phyloP scores from a whole-genome alignment of 2,329 filamentous ascomycete genomes.

The Microdochium trichocladiopsis region DNA sequence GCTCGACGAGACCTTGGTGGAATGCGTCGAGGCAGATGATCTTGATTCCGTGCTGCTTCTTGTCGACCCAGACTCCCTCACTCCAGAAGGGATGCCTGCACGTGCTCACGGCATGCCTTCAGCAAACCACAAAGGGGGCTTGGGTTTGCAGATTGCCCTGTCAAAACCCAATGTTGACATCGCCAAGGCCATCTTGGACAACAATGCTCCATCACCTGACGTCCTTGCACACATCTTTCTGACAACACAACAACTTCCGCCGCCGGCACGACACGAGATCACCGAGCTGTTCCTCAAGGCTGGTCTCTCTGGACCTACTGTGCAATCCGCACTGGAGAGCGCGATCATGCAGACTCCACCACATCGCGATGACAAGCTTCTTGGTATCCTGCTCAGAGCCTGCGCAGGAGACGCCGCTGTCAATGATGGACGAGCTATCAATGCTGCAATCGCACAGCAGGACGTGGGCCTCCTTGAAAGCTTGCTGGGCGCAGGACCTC shows the following conservation, averaged over 20 bases:
- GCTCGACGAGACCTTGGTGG: conserved; percentile 42
- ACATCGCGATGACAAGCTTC: conserved; percentile 41
- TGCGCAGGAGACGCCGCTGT: conserved; percentile 45
- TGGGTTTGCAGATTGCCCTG: conserved; percentile 43
- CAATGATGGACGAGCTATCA: conserved; percentile 40
- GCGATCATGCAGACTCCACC: conserved; percentile 41
- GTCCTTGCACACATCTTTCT: conserved; percentile 43
- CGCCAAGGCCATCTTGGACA: conserved; percentile 36
- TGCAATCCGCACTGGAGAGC: conserved; percentile 43
- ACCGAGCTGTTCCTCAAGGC: conserved; percentile 41
- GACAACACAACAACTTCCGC: conserved; percentile 32
- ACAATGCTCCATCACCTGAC: conserved; percentile 34
- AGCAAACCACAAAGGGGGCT: conserved; percentile 41
- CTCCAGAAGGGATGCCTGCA: conserved; percentile 24
- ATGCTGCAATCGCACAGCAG: conserved; percentile 37
- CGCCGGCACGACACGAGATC: conserved; percentile 37
- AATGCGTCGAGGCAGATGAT: conserved; percentile 41
- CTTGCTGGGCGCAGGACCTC: conserved; percentile 36
- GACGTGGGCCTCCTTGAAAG: conserved; percentile 37
- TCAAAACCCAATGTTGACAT: conserved; percentile 35
- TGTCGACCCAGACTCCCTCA: conserved; percentile 19
- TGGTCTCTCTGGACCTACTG: conserved; percentile 35
- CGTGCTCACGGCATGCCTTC: conserved; percentile 39
- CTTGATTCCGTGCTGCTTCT: conserved; percentile 38
- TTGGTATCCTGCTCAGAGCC: conserved; percentile 42